These are phyloP conservation scores for Lavandula angustifolia DNA, from an alignment of 257 asterid species.

Conservation along the genomic window DNA sequence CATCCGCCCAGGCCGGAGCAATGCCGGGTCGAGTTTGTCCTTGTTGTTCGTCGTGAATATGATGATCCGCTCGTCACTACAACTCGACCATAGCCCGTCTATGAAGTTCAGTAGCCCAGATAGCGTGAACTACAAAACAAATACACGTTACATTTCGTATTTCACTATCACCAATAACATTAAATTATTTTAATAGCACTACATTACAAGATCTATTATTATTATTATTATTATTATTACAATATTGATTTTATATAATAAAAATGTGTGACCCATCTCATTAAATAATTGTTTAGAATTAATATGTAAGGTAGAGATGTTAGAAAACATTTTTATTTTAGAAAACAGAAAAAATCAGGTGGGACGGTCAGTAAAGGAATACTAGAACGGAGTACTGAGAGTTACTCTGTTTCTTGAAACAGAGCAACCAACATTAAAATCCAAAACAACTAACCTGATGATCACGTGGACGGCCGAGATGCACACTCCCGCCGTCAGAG, in stretches of 20 bases:
- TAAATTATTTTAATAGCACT: too few species aligned
- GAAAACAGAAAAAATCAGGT: too few species aligned
- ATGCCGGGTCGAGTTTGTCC: constrained; percentile 71
- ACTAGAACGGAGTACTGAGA: too few species aligned
- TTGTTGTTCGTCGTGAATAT: constrained; percentile 75
- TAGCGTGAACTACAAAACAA: constrained; percentile 55
- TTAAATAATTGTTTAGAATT: too few species aligned
- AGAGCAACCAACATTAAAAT: not conserved
- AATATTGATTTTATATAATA: too few species aligned
- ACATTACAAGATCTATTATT: too few species aligned
- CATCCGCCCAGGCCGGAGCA: constrained; percentile 87
- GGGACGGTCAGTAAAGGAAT: too few species aligned
- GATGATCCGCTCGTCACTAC: constrained; percentile 74
- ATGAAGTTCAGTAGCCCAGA: constrained; percentile 76
- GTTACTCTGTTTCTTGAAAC: not conserved
- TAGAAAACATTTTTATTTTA: too few species aligned
- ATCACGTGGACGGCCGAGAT: constrained; percentile 38
- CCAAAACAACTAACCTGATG: constrained; percentile 32
- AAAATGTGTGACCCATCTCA: too few species aligned
- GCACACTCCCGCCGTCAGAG: not conserved
- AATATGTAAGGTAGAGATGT: too few species aligned
- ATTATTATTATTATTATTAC: too few species aligned
- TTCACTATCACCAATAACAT: not conserved
- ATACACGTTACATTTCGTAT: not conserved
- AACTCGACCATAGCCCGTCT: constrained; percentile 85